Conservation (phyloP, 768 basidiomycete genomes). For the Pholiota conissans region DNA sequence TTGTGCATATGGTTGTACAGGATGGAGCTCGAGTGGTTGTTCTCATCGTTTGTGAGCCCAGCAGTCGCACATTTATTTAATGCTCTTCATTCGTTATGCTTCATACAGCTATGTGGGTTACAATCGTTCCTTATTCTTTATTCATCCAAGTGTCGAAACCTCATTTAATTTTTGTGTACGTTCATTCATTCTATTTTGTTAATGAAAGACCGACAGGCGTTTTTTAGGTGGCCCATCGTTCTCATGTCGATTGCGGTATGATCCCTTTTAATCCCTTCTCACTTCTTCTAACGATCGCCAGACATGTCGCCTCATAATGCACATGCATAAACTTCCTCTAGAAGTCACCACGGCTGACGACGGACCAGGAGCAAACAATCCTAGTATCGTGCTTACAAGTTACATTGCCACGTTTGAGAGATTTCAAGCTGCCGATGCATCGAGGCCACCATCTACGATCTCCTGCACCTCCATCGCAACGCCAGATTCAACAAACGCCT, state of each 20-base stretch:
- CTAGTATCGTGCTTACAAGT: neutral
- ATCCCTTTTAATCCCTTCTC: neutral
- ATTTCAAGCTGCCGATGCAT: neutral
- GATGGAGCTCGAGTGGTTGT: constrained; percentile 19
- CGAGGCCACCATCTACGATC: neutral
- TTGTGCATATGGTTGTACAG: constrained; percentile 15
- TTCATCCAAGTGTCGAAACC: constrained; percentile 16
- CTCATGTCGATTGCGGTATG: neutral
- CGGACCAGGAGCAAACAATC: neutral
- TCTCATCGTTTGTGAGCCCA: constrained; percentile 16
- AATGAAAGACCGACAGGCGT: neutral
- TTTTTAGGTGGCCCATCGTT: neutral
- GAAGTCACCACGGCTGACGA: neutral
- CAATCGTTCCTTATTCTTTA: constrained; percentile 16
- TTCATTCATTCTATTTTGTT: neutral
- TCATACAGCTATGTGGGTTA: constrained; percentile 15
- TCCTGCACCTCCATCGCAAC: neutral
- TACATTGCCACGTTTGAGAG: neutral
- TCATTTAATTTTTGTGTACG: constrained; percentile 13
- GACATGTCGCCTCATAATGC: neutral
- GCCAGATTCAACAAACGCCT: neutral
- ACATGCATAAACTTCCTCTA: neutral
- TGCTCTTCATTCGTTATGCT: neutral
- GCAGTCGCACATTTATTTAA: neutral
- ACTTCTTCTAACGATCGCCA: neutral